Evolutionary conservation across 441 rosid genomes (phyloP), one percentile per base, ranked within the genome.

Genomic region (Mallotus japonicus): DNA sequence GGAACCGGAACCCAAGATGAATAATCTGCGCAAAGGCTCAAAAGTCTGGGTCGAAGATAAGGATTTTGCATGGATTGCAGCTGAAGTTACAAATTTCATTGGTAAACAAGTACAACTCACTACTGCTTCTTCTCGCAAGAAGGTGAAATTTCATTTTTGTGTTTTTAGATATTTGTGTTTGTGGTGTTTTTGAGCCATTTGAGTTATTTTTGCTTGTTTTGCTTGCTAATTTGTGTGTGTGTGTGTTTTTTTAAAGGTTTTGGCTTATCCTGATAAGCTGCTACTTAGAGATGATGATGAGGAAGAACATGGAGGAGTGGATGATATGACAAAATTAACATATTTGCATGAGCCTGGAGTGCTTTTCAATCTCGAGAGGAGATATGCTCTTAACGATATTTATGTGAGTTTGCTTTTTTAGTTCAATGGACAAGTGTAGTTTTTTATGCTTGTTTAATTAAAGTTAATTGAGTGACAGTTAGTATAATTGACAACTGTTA

Each of bases 311-410:
- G 93, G 91, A 59, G 99, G 99, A 74, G 97, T 95, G n/a, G 99
- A 95, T 80, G 99, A 94, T 81, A 94, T 94, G 99, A 92, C 97
- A 0, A 94, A 92, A 79, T 78, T 94, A 77, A 81, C 97, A 16
- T 89, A 94, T 81, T 88, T 95, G 89, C 89, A 92, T 82, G 99
- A 95, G 86, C 91, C 99, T 66, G 96, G 92, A 71, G 99, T 95
- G 75, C 97, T 90, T 79, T 88, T 85, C 64, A 95, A 92, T 85
- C 84, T 92, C 1, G 85, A 89, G 83, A 86, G 97, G 75, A 85
- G 97, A 92, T 92, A 92, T 49, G 87, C 90, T 67, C 90, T 95
- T 19, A 95, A 95, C 82, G 97, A 95, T 86, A 95, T 95, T 66
- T 95, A 95, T 74, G 99, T 95, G 70, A 87, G 97, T 87, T 42